A percentile compares a stretch with the other conserved stretches of the same genome.
These are phyloP conservation scores for Paraurostyla sp. DNA, from an alignment of 73 alveolate genomes.

Conservation along the genomic window DNA sequence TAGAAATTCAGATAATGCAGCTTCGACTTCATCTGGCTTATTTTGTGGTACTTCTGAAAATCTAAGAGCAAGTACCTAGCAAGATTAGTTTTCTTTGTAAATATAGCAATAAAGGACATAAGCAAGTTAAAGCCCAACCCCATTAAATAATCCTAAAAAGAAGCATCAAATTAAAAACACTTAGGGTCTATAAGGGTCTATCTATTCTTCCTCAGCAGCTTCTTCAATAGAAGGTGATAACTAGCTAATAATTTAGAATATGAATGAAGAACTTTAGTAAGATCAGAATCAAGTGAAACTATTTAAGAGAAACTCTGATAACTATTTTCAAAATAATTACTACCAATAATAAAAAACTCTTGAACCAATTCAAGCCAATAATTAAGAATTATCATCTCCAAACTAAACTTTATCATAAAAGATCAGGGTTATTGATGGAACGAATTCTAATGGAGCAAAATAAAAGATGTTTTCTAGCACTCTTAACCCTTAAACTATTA, in stretches of 20 bases:
- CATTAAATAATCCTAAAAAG: neutral
- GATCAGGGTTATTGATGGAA: too few species aligned
- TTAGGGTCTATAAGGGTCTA: constrained; percentile 38
- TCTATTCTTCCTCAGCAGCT: constrained; percentile 54
- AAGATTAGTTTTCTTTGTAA: neutral
- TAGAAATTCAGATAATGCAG: neutral
- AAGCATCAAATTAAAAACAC: constrained; percentile 30
- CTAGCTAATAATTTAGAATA: neutral
- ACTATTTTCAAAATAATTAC: too few species aligned
- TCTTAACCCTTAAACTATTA: neutral
- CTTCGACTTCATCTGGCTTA: neutral
- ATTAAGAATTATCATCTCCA: too few species aligned
- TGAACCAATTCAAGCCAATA: too few species aligned
- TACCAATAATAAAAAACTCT: too few species aligned
- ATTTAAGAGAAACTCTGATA: neutral
- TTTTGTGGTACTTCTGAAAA: too few species aligned
- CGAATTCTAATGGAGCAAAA: too few species aligned
- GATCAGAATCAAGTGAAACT: neutral
- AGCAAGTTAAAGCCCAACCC: neutral
- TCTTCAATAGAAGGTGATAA: constrained; percentile 42
- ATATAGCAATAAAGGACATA: neutral
- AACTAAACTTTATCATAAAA: too few species aligned
- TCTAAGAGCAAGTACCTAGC: too few species aligned
- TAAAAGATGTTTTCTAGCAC: too few species aligned
- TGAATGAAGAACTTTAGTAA: neutral